Conservation (phyloP, 805 yeast genomes). For the Yarrowia yakushimensis region DNA sequence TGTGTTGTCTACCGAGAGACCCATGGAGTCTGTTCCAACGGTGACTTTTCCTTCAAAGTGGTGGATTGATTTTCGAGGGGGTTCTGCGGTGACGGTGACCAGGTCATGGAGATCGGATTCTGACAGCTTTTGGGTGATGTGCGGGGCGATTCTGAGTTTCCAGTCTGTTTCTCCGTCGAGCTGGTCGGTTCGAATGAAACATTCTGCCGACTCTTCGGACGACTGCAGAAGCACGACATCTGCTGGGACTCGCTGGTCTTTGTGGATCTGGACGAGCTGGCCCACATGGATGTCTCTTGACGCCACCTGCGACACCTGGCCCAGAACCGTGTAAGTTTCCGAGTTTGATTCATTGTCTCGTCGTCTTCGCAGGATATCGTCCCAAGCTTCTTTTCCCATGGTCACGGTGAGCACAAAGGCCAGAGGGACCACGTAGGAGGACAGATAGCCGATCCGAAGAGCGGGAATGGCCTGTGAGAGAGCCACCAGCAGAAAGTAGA, state of each 20-base stretch:
- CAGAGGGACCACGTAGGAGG: slow-evolving; percentile 89
- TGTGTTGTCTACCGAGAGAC: slow-evolving; percentile 82
- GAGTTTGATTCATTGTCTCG: slow-evolving; percentile 86
- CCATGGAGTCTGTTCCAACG: slow-evolving; percentile 49
- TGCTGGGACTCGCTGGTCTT: slow-evolving; percentile 88
- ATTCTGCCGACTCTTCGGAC: slow-evolving; percentile 75
- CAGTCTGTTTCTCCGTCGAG: slow-evolving; percentile 99
- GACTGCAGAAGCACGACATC: slow-evolving; percentile 84
- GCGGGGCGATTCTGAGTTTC: slow-evolving; percentile 81
- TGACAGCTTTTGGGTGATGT: slow-evolving; percentile 65
- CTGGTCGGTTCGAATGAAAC: slow-evolving; percentile 94
- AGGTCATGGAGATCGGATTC: slow-evolving; percentile 40
- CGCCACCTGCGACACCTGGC: slow-evolving; percentile 40
- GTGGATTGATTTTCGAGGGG: slow-evolving; percentile 83
- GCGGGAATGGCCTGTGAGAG: slow-evolving; percentile 88
- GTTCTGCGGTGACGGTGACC: slow-evolving; percentile 61
- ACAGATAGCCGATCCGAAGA: slow-evolving; percentile 85
- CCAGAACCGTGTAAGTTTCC: slow-evolving; percentile 71
- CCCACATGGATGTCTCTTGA: slow-evolving; percentile 76
- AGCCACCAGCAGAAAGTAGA: slow-evolving; percentile 89
- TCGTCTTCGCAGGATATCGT: slow-evolving; percentile 84
- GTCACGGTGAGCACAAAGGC: slow-evolving; percentile 91
- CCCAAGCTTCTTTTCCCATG: slow-evolving; percentile 93
- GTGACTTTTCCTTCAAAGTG: slow-evolving; percentile 71
- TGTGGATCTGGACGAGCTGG: slow-evolving; percentile 72